These are phyloP conservation scores for Hamamelis virginiana DNA, from an alignment of 164 flowering plant genomes.

Conservation along the genomic window DNA sequence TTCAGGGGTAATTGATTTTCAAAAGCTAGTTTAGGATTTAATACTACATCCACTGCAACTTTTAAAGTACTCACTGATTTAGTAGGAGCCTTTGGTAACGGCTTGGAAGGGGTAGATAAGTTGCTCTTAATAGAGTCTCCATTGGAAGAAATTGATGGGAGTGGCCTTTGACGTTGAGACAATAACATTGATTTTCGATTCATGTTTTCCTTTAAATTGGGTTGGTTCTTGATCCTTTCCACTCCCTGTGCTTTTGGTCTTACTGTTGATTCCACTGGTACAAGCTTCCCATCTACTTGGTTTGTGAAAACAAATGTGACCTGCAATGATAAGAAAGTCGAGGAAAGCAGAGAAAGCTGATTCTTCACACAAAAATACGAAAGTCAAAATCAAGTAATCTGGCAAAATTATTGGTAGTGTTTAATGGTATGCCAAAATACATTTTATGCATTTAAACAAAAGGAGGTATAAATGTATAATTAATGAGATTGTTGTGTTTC, in stretches of 20 bases:
- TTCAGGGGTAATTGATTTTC: slow-evolving; percentile 46
- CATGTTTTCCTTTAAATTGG: slow-evolving; percentile 15
- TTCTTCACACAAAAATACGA: not conserved
- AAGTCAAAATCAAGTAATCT: not conserved
- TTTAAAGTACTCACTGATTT: slow-evolving; percentile 31
- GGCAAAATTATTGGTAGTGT: not conserved
- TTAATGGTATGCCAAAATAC: not conserved
- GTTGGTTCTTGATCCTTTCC: slow-evolving; percentile 14
- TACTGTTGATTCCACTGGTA: slow-evolving; percentile 61
- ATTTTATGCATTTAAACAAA: not conserved
- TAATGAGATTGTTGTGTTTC: not conserved
- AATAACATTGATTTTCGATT: slow-evolving; percentile 14
- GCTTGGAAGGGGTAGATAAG: slow-evolving; percentile 20
- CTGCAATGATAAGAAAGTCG: slow-evolving; percentile 37
- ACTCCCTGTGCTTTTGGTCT: slow-evolving; percentile 29
- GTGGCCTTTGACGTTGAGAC: slow-evolving; percentile 23
- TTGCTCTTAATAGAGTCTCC: slow-evolving; percentile 17
- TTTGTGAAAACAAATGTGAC: slow-evolving; percentile 95
- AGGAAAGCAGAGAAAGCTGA: not conserved
- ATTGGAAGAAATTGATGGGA: slow-evolving; percentile 27
- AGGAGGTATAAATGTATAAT: not conserved
- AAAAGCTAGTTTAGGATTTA: slow-evolving; percentile 29
- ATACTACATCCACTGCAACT: slow-evolving; percentile 24
- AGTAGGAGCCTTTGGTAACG: slow-evolving; percentile 19
- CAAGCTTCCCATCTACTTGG: slow-evolving; percentile 92